A percentile compares a stretch with the other conserved stretches of the same genome.
Conservation (phyloP, 2,329 filamentous ascomycete species). For the Clarireedia paspali region DNA sequence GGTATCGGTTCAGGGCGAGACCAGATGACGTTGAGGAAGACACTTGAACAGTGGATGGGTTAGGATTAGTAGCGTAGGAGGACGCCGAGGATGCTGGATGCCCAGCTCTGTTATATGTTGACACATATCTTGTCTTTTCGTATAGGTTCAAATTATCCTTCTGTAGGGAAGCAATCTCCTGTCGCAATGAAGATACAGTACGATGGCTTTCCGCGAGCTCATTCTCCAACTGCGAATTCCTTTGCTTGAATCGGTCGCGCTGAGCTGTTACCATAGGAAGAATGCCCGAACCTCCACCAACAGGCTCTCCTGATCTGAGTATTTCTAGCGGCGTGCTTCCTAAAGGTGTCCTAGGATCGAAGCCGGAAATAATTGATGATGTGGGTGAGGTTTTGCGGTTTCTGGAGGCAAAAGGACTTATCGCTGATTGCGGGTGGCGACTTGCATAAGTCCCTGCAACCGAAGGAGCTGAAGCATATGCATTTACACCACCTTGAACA, state of each 20-base stretch:
- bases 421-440: slow-evolving; percentile 64
- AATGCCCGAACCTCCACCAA: slow-evolving; percentile 76
- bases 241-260: slow-evolving; percentile 95
- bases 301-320: slow-evolving; percentile 52
- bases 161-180: slow-evolving; percentile 85
- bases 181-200: slow-evolving; percentile 75
- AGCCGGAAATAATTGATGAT: slow-evolving; percentile 97
- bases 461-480: slow-evolving; percentile 83
- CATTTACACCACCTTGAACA: slow-evolving; percentile 78
- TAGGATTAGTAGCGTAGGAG: slow-evolving; percentile 64
- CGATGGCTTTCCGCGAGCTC: slow-evolving; percentile 81
- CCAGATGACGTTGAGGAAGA: slow-evolving; percentile 53
- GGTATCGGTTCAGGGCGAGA: slow-evolving; percentile 73
- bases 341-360: slow-evolving; percentile 58
- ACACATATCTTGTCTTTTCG: slow-evolving; percentile 95
- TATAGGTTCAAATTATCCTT: slow-evolving; percentile 95
- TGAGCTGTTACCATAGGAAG: slow-evolving; percentile 98
- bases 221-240: slow-evolving; percentile 81
- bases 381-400: slow-evolving; percentile 78
- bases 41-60: slow-evolving; percentile 62
- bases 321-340: slow-evolving; percentile 45
- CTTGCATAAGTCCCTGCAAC: slow-evolving; percentile 87
- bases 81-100: slow-evolving; percentile 53
- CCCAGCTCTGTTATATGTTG: slow-evolving; percentile 74
- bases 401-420: slow-evolving; percentile 31